These are phyloP conservation scores for Phytophthora nicotianae DNA, from an alignment of 352 stramenopile species.

Conservation along the genomic window DNA sequence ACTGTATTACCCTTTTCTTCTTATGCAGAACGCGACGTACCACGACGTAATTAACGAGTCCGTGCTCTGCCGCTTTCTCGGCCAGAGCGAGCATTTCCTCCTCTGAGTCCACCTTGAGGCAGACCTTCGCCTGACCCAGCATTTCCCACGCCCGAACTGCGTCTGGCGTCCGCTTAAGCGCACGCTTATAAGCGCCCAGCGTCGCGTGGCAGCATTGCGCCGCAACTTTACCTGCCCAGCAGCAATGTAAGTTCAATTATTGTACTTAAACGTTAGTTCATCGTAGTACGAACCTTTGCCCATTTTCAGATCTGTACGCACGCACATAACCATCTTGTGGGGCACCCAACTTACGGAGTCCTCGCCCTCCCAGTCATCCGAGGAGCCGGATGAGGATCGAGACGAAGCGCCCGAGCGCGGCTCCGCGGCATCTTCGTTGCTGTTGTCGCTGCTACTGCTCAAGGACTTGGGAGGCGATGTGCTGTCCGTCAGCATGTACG, in stretches of 20 bases:
- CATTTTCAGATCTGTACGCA: conserved; percentile 96
- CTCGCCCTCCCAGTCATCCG: conserved; percentile 71
- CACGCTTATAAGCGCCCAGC: conserved; percentile 94
- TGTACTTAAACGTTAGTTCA: not conserved
- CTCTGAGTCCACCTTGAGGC: conserved; percentile 86
- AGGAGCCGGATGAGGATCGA: conserved; percentile 38
- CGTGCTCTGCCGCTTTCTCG: conserved; percentile 58
- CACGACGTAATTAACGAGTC: conserved; percentile 84
- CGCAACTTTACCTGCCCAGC: conserved; percentile 76
- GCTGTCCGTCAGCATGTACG: conserved; percentile 37
- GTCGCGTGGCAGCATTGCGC: conserved; percentile 91
- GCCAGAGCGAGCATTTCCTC: conserved; percentile 79
- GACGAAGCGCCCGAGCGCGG: conserved; percentile 18
- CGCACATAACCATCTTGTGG: conserved; percentile 95
- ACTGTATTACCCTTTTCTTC: not conserved
- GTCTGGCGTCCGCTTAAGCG: conserved; percentile 77
- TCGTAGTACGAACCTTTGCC: conserved; percentile 88
- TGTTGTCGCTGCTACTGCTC: conserved; percentile 15
- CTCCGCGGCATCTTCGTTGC: conserved; percentile 2
- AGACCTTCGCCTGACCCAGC: conserved; percentile 87
- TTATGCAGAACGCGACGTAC: conserved; percentile 37
- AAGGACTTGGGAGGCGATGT: not conserved
- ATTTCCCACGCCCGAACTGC: conserved; percentile 80
- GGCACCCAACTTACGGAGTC: conserved; percentile 65
- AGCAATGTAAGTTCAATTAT: not conserved